A percentile compares a stretch with the other conserved stretches of the same genome.
phyloP scores from a whole-genome alignment of 192 early-diverging fungal genomes.

The Umbelopsis sp. region DNA sequence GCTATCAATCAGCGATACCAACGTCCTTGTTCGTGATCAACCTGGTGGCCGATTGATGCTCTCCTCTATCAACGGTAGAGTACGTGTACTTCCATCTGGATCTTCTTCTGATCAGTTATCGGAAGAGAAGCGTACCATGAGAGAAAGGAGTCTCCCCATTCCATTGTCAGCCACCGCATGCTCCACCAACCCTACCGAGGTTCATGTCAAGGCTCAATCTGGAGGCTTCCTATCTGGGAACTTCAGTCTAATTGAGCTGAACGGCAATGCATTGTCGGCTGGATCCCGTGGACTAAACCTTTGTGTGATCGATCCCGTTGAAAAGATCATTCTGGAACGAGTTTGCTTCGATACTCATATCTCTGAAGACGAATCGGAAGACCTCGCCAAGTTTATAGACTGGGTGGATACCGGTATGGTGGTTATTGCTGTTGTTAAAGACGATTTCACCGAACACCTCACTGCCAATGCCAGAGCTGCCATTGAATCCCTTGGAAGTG shows the following conservation, averaged over 20 bases:
- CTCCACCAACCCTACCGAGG: conserved; percentile 30
- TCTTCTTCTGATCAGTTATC: not conserved
- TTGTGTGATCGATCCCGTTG: conserved; percentile 71
- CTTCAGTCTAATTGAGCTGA: conserved; percentile 70
- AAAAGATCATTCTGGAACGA: conserved; percentile 66
- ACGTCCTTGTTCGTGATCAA: conserved; percentile 43
- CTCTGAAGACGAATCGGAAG: conserved; percentile 58
- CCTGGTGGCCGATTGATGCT: conserved; percentile 39
- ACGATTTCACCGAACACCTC: conserved; percentile 74
- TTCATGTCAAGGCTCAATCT: conserved; percentile 66
- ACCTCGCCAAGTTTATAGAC: conserved; percentile 69
- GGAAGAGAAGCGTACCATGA: not conserved
- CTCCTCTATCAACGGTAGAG: conserved; percentile 15
- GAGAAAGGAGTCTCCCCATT: conserved; percentile 14
- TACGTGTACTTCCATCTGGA: not conserved
- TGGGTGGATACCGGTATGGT: conserved; percentile 66
- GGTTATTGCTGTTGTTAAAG: conserved; percentile 62
- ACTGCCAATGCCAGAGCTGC: conserved; percentile 58
- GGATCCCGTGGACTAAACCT: conserved; percentile 76
- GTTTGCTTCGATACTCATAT: conserved; percentile 78
- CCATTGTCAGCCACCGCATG: conserved; percentile 6
- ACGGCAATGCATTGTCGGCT: conserved; percentile 48
- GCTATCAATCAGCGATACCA: conserved; percentile 43
- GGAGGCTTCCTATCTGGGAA: conserved; percentile 76
- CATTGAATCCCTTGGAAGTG: conserved; percentile 64